Evolutionary conservation across 2,329 filamentous ascomycete species (phyloP).

Genomic region (Penicillium expansum): DNA sequence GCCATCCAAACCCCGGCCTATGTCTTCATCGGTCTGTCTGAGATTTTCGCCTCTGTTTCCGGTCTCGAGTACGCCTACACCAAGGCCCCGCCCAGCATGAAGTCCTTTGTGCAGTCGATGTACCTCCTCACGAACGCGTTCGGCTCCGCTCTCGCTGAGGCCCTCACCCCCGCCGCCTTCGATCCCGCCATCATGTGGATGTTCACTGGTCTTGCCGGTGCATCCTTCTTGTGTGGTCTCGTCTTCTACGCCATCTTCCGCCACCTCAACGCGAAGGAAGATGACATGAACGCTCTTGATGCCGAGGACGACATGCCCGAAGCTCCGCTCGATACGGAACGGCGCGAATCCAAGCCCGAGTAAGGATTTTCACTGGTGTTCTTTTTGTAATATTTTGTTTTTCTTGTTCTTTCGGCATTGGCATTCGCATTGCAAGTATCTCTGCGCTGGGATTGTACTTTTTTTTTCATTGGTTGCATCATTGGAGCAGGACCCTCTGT

Average conservation of each 20-base stretch:
- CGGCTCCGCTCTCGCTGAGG: conserved; percentile 59
- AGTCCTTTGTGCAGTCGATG: conserved; percentile 59
- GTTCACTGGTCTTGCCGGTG: conserved; percentile 57
- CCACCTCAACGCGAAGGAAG: conserved; percentile 50
- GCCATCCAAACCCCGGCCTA: conserved; percentile 47
- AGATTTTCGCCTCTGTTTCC: conserved; percentile 64
- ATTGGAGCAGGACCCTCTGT: conserved; percentile 11
- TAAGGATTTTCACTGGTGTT: not conserved
- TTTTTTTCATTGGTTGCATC: conserved; percentile 1
- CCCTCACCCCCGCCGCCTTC: conserved; percentile 58
- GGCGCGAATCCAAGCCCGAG: conserved; percentile 12
- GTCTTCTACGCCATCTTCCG: conserved; percentile 55
- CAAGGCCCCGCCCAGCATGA: conserved; percentile 68
- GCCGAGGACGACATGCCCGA: conserved; percentile 31
- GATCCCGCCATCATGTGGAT: conserved; percentile 68
- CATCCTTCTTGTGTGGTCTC: conserved; percentile 49
- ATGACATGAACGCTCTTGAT: conserved; percentile 52
- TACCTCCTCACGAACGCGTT: conserved; percentile 59
- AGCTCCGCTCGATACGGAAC: conserved; percentile 13
- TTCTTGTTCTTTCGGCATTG: not conserved
- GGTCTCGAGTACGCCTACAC: conserved; percentile 71
- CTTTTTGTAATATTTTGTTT: not conserved
- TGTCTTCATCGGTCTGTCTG: conserved; percentile 49
- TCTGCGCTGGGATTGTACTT: conserved; percentile 1
- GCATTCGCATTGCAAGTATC: not conserved